Evolutionary conservation across 2,329 filamentous ascomycete species (phyloP), one percentile per base, ranked within the genome.

Genomic region (Pochonia chlamydosporia): DNA sequence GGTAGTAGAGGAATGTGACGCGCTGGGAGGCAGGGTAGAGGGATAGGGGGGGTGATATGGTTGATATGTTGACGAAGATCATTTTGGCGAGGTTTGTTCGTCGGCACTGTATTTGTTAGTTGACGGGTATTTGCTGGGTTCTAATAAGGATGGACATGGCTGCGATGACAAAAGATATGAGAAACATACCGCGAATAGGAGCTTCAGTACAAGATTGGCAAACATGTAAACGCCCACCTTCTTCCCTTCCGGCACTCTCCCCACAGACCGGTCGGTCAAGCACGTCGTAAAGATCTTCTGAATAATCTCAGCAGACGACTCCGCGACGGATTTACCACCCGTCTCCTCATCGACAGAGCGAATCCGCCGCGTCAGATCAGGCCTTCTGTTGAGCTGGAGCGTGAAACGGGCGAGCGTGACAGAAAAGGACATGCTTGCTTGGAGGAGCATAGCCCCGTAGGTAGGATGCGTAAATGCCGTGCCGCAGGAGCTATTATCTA

Each of bases 1-100:
- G 83, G 62, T 96, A 96, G 70, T 96, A 96, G 13, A 97, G 82
- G 58, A 91, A 97, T 3, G 90, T 95, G 43, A 96, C 89, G 42
- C 90, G 82, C 62, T 97, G 88, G 5, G 86, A 79, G 20, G 88
- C 89, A 3, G 91, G 89, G 60, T 95, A 97, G 44, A 88, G 79
- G 2, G 79, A 76, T 11, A 97, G 70, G 0, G 89, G 88, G 1
- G 90, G 90, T 0, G 88, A 91, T 54, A 88, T 86, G 48, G 87
- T 84, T 43, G 83, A 84, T 53, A 96, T 92, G 61, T 93, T 95
- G 54, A 84, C 85, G 62, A 96, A 93, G 58, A 96, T 87, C 64
- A 92, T 89, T 54, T 88, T 87, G 14, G 89, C 90, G 47, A 90
- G 84, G 52, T 88, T 81, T 3, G 87, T 87, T 65, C 92, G 93